phyloP scores from a whole-genome alignment of 192 early-diverging fungal species.

The Ambispora gerdemannii region DNA sequence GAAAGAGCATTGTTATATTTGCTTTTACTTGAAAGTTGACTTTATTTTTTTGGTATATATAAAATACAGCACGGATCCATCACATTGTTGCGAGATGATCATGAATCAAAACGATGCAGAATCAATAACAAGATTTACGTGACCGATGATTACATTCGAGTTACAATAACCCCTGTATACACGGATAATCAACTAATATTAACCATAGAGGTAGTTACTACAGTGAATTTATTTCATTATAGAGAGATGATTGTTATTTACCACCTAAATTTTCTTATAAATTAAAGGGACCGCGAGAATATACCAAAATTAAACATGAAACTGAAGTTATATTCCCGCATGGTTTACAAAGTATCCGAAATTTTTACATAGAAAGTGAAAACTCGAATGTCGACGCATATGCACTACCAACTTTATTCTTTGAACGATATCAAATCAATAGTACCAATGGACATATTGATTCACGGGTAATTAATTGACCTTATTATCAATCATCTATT shows the following conservation, averaged over 20 bases:
- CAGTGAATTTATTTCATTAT: not conserved
- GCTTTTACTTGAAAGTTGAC: not conserved
- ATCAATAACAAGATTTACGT: not conserved
- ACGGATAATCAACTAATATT: not conserved
- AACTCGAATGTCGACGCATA: not conserved
- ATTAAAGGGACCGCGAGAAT: not conserved
- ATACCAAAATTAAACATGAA: not conserved
- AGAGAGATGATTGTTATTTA: not conserved
- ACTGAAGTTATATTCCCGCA: not conserved
- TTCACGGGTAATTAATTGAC: not conserved
- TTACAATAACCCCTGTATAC: not conserved
- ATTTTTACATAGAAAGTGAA: not conserved
- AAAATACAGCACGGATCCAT: not conserved
- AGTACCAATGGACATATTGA: not conserved
- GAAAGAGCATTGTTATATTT: not conserved
- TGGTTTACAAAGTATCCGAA: not conserved
- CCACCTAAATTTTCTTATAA: too few relatives aligned
- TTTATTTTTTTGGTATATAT: not conserved
- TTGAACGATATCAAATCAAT: not conserved
- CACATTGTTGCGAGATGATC: not conserved
- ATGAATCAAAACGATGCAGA: not conserved
- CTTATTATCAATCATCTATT: too few relatives aligned
- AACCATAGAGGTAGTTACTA: not conserved
- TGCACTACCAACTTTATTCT: not conserved
- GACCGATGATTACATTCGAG: not conserved